A percentile compares a stretch with the other conserved stretches of the same genome.
Conservation (phyloP, 192 early-diverging fungal genomes). For the Gamsiella multidivaricata region DNA sequence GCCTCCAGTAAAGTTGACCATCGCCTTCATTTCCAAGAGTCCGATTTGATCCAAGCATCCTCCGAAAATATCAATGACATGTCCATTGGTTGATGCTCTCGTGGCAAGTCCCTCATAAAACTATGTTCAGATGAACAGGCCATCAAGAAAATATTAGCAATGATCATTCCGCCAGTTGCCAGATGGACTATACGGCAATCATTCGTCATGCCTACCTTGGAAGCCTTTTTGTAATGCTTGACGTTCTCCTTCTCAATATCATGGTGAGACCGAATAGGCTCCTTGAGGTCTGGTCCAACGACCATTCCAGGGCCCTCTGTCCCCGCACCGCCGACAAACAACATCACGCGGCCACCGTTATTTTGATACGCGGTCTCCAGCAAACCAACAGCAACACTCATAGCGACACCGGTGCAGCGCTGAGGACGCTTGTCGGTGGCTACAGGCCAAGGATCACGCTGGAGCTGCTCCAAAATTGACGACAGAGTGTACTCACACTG, state of each 20-base stretch:
- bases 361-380: slow-evolving; percentile 94
- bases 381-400: slow-evolving; percentile 91
- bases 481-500: slow-evolving; percentile 98
- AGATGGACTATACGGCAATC: background rate
- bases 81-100: slow-evolving; percentile 87
- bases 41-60: slow-evolving; percentile 99
- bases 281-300: slow-evolving; percentile 90
- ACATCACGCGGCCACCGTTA: slow-evolving; percentile 91
- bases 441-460: slow-evolving; percentile 98
- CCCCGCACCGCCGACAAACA: slow-evolving; percentile 92
- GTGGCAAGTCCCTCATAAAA: slow-evolving; percentile 92
- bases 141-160: too few relatives aligned
- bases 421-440: slow-evolving; percentile 88
- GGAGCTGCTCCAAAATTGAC: slow-evolving; percentile 93
- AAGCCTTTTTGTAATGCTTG: slow-evolving; percentile 92
- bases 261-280: slow-evolving; percentile 97
- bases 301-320: slow-evolving; percentile 97
- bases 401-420: slow-evolving; percentile 94
- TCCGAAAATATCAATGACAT: slow-evolving; percentile 96
- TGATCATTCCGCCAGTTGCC: background rate
- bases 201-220: slow-evolving; percentile 67
- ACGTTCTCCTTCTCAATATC: slow-evolving; percentile 97
- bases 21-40: slow-evolving; percentile 93
- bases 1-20: slow-evolving; percentile 91
- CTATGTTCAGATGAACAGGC: too few relatives aligned